Conservation (phyloP, 106 monocot species). For the Dactylorhiza incarnata region DNA sequence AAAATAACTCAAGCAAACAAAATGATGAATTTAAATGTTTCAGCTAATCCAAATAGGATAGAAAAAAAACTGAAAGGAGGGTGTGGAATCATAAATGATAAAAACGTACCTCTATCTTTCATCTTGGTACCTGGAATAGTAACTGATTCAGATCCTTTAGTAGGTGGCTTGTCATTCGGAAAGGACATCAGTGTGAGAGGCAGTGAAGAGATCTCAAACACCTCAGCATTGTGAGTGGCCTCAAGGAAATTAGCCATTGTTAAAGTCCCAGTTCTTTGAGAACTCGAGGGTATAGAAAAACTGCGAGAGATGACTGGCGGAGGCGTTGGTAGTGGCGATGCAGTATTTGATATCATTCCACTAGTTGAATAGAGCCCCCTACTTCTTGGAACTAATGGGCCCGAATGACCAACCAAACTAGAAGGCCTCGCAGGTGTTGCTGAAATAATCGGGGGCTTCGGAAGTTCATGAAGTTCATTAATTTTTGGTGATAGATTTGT, state of each 20-base stretch:
- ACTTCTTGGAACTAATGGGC: constrained; percentile 33
- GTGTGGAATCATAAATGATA: not conserved
- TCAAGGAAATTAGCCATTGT: constrained; percentile 13
- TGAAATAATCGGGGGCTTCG: constrained; percentile 36
- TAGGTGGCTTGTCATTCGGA: not conserved
- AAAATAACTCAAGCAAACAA: not conserved
- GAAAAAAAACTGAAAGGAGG: not conserved
- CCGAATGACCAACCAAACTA: constrained; percentile 46
- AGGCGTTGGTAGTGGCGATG: constrained; percentile 46
- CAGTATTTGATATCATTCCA: constrained; percentile 11
- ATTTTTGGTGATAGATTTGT: constrained; percentile 33
- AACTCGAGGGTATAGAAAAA: constrained; percentile 54
- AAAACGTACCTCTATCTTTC: not conserved
- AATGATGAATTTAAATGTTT: not conserved
- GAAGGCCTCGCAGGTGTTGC: constrained; percentile 12
- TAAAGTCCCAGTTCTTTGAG: constrained; percentile 27
- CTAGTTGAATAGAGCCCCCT: constrained; percentile 13
- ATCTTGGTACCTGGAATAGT: not conserved
- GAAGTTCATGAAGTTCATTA: constrained; percentile 65
- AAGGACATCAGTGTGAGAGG: constrained; percentile 19
- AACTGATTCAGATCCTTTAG: not conserved
- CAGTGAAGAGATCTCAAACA: constrained; percentile 23
- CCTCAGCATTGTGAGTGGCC: constrained; percentile 11
- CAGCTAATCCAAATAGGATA: not conserved
- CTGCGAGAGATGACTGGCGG: constrained; percentile 36